Percentiles rank a stretch among this genome's conserved stretches.
phyloP scores from a whole-genome alignment of 176 grass and related monocot species.

The Zea mays region Zm-B73-REFERENCE-NAM-5.0 NC_050098.1:3504501-3505000 shows the following conservation, averaged over 20 bases:
- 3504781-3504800: not conserved
- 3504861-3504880: conserved; percentile 48
- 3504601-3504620: conserved; percentile 93
- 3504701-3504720: not conserved
- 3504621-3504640: conserved; percentile 95
- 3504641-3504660: conserved; percentile 75
- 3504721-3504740: conserved; percentile 22
- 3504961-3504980: conserved; percentile 18
- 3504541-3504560: conserved; percentile 56
- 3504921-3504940: conserved; percentile 64
- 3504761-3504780: not conserved
- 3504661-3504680: conserved; percentile 77
- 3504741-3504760: conserved; percentile 23
- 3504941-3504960: conserved; percentile 70
- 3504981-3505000: not conserved
- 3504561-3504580: conserved; percentile 87
- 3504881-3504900: conserved; percentile 80
- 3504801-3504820: conserved; percentile 69
- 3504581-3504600: conserved; percentile 92
- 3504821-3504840: conserved; percentile 58
- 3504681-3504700: conserved; percentile 64
- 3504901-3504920: conserved; percentile 68
- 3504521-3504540: conserved; percentile 81
- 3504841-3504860: conserved; percentile 47
- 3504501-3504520: conserved; percentile 86